Conservation (phyloP, 495 filamentous ascomycete genomes). For the Pseudevernia furfuracea region DNA sequence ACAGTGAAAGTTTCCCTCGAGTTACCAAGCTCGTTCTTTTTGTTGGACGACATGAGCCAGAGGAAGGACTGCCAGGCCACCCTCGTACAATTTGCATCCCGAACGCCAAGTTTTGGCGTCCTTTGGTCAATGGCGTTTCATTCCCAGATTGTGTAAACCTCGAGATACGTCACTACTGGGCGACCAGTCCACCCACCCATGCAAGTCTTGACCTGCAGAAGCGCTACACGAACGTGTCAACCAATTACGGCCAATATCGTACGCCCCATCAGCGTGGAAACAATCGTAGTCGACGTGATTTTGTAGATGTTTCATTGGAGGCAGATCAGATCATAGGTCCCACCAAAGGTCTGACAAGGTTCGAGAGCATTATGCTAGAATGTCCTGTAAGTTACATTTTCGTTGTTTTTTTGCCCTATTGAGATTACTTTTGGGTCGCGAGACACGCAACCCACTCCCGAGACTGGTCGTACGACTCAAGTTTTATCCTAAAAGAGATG, state of each 20-base stretch:
- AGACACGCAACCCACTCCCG: no score
- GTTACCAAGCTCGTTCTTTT: conserved; percentile 31
- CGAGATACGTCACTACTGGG: conserved; percentile 24
- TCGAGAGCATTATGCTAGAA: conserved; percentile 20
- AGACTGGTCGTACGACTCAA: no score
- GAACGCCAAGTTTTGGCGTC: conserved; percentile 30
- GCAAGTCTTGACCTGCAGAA: conserved; percentile 16
- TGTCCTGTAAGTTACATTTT: no score
- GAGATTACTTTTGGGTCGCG: no score
- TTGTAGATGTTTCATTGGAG: background rate
- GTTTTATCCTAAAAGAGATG: no score
- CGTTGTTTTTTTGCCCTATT: no score
- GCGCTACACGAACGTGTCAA: background rate
- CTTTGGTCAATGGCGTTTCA: conserved; percentile 28
- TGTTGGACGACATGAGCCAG: conserved; percentile 25
- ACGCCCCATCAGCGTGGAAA: background rate
- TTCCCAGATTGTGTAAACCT: conserved; percentile 22
- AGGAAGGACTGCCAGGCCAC: conserved; percentile 12
- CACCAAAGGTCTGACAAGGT: conserved; percentile 19
- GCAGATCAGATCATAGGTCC: conserved; percentile 5
- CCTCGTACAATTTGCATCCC: conserved; percentile 22
- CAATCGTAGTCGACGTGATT: background rate
- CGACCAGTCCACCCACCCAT: conserved; percentile 3
- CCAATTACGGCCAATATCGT: background rate
- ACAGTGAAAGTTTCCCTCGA: conserved; percentile 28